Evolutionary conservation across 2,329 filamentous ascomycete genomes (phyloP), one percentile per base, ranked within the genome.

Genomic region (Alternaria gansuensis): DNA sequence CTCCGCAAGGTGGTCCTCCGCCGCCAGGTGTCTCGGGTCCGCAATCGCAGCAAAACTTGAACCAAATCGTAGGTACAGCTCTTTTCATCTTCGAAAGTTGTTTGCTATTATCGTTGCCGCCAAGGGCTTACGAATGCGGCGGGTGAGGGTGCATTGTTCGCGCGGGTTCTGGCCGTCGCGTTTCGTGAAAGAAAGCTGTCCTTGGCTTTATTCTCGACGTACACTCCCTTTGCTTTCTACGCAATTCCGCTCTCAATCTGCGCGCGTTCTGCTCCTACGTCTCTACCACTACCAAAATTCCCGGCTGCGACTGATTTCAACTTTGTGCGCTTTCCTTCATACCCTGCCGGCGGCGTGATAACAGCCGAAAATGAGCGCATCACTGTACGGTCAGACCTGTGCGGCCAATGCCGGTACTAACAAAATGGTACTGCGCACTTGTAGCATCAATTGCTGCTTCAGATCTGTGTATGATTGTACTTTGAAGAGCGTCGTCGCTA

Each of bases 31-130:
- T 82, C 57, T 74, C 81, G 46, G 78, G 72, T n/a, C 68, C 77
- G 13, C 88, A 92, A 79, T 92, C 90, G 2, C 92, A 94, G 63
- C 92, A 96, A 71, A 96, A 97, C 74, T 79, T 97, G 1, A 98
- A 98, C 71, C 93, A 97, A 69, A 98, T 98, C 78, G 94, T 97
- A 85, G 85, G 93, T 83, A 28, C 21, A 43, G 9, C n/a, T 43
- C 37, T 51, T 44, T 46, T 26, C 33, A 29, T 28, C 7, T 43
- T n/a, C n/a, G 4, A 0, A 4, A 23, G 8, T n/a, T 31, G 4
- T 48, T 17, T 26, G 13, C 17, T 28, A 24, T 36, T 44, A 5
- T 54, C n/a, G 29, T 6, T 17, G 4, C 17, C 23, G n/a, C 26
- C 29, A 36, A 11, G 14, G n/a, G 51, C 17, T 34, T 48, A 39